A percentile compares a stretch with the other conserved stretches of the same genome.
These are phyloP conservation scores for Penicillium sp. DNA, from an alignment of 2,329 filamentous ascomycete species.

Conservation along the genomic window DNA sequence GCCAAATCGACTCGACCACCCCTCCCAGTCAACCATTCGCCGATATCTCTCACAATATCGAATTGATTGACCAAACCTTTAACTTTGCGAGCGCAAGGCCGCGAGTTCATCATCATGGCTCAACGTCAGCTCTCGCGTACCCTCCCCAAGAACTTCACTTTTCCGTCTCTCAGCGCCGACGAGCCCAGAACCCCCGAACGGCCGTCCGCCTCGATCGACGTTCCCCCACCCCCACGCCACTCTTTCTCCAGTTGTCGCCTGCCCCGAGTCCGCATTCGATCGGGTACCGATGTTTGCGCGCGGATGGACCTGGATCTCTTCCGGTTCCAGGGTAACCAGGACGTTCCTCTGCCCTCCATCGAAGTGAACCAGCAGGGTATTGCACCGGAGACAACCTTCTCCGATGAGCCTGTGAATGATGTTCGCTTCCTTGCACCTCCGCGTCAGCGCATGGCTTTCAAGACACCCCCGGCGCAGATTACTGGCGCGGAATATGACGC, in stretches of 20 bases:
- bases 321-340: conserved; percentile 30
- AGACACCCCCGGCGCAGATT: conserved; percentile 45
- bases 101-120: conserved; percentile 25
- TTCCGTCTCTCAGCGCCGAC: conserved; percentile 31
- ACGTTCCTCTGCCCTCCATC: conserved; percentile 43
- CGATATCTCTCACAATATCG: neutral
- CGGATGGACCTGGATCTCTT: conserved; percentile 34
- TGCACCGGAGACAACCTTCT: conserved; percentile 24
- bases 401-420: conserved; percentile 25
- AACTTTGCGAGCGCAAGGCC: conserved; percentile 5
- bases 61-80: neutral
- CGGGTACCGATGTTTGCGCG: conserved; percentile 35
- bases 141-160: conserved; percentile 46
- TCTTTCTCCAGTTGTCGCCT: conserved; percentile 40
- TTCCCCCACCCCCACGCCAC: conserved; percentile 44
- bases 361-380: conserved; percentile 33
- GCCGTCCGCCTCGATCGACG: conserved; percentile 34
- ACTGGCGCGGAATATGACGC: conserved; percentile 34
- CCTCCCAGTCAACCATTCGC: neutral
- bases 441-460: conserved; percentile 35
- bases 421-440: conserved; percentile 39
- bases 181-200: conserved; percentile 44
- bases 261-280: conserved; percentile 38
- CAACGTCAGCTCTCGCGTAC: conserved; percentile 43
- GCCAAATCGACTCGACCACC: neutral